Evolutionary conservation across 2,329 filamentous ascomycete genomes (phyloP), one percentile per base, ranked within the genome.

Genomic region (Dryadomyces quercivorus): DNA sequence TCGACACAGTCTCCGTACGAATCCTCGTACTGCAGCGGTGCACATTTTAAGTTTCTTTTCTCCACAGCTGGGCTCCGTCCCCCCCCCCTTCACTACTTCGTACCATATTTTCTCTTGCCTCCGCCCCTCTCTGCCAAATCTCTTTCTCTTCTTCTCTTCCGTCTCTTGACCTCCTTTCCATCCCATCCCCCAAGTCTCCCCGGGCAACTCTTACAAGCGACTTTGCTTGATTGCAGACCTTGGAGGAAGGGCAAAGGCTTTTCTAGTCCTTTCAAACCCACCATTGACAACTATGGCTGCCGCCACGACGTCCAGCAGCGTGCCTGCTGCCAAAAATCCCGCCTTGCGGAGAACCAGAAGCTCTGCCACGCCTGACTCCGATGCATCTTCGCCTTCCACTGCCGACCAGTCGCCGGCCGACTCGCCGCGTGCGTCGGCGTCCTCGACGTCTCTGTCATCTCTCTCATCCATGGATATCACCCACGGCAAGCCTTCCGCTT

Each of bases 391-490:
- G 1, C 78, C 79, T 54, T 77, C 77, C 4, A 81, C 81, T 13
- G 75, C 77, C 55, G 72, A 72, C 46, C 78, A 73, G 51, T 82
- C 80, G 3, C 81, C 81, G 26, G 68, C 67, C 55, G 80, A 83
- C 64, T 83, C 80, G 13, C 81, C 81, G 44, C 73, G 76, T 50
- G 73, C 65, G 31, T 85, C 81, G 20, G 74, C 91, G 49, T 97
- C 93, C 8, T 88, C 87, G 43, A 95, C 92, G 3, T 97, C 93
- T 3, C 80, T 97, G 59, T 96, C 92, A 12, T 97, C 93, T 26
- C 77, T 97, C 67, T 84, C 81, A 55, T 91, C 87, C 12, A 78
- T 82, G 55, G 75, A 80, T 47, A 69, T 84, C 2, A 77, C 43
- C 80, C n/a, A 43, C 5, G 9, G n/a, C 40, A 51, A 44, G 40